Conservation (phyloP, 352 stramenopile species). For the Pythium pectinolyticum region DNA sequence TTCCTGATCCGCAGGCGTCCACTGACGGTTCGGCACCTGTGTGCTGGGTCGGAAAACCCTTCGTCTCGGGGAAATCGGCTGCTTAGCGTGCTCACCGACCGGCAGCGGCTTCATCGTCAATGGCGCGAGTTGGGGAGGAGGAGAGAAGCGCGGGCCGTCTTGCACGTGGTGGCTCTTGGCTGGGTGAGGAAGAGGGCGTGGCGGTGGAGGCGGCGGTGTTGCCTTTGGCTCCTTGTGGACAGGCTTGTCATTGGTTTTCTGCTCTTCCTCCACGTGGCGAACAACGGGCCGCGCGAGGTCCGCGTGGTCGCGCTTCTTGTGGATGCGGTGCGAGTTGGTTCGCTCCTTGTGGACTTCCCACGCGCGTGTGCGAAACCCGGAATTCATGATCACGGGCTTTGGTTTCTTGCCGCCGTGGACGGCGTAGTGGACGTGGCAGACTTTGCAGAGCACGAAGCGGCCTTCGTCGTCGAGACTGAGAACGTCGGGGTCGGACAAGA, state of each 20-base stretch:
- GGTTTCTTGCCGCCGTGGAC: constrained; percentile 81
- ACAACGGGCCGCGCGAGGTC: not conserved
- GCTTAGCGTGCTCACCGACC: not conserved
- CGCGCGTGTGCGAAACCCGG: constrained; percentile 70
- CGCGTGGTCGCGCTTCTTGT: constrained; percentile 58
- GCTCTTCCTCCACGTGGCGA: constrained; percentile 21
- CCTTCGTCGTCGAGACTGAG: constrained; percentile 79
- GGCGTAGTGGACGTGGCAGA: constrained; percentile 80
- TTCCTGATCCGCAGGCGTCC: constrained; percentile 14
- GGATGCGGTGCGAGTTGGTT: constrained; percentile 73
- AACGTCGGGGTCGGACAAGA: constrained; percentile 67
- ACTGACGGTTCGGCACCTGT: not conserved
- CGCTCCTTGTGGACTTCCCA: constrained; percentile 85
- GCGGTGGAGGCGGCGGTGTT: not conserved
- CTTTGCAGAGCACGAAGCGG: constrained; percentile 77
- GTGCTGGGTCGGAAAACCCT: constrained; percentile 19
- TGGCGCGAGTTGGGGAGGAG: not conserved
- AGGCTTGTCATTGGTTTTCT: constrained; percentile 20
- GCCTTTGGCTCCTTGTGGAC: not conserved
- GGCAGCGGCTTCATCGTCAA: constrained; percentile 7
- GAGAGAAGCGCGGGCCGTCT: not conserved
- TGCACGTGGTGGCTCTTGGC: constrained; percentile 3
- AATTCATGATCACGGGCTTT: constrained; percentile 84
- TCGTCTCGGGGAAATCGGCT: constrained; percentile 21
- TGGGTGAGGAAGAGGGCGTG: not conserved